phyloP scores from a whole-genome alignment of 768 basidiomycete species.

The Tricholoma flavovirens region DNA sequence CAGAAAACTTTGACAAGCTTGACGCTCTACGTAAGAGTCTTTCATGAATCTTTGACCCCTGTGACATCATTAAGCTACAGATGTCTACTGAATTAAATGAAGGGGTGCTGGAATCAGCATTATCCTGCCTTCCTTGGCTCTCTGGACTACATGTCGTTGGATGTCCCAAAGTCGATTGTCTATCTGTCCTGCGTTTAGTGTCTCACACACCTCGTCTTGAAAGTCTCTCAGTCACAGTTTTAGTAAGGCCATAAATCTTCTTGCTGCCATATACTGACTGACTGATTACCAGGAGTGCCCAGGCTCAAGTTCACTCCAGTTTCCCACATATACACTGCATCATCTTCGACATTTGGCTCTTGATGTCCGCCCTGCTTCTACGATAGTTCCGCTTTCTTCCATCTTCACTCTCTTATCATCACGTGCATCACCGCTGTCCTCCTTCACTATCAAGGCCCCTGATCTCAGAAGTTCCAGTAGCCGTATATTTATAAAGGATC shows the following conservation, averaged over 20 bases:
- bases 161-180: slow-evolving; percentile 55
- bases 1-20: slow-evolving; percentile 44
- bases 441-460: slow-evolving; percentile 39
- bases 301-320: too few species aligned
- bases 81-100: slow-evolving; percentile 52
- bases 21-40: slow-evolving; percentile 51
- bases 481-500: slow-evolving; percentile 33
- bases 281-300: slow-evolving; percentile 23
- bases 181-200: slow-evolving; percentile 38
- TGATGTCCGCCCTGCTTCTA: slow-evolving; percentile 17
- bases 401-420: slow-evolving; percentile 28
- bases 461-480: slow-evolving; percentile 30
- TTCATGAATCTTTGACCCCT: neutral
- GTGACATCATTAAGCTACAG: slow-evolving; percentile 26
- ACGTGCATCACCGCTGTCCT: slow-evolving; percentile 28
- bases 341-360: slow-evolving; percentile 28
- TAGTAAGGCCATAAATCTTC: slow-evolving; percentile 33
- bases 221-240: slow-evolving; percentile 55
- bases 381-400: slow-evolving; percentile 22
- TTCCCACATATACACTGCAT: slow-evolving; percentile 15
- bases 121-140: slow-evolving; percentile 48
- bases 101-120: slow-evolving; percentile 38
- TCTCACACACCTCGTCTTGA: slow-evolving; percentile 49
- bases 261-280: neutral
- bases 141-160: slow-evolving; percentile 54